Percentiles rank a stretch among this genome's conserved stretches.
These are phyloP conservation scores for Tricholomella constricta DNA, from an alignment of 768 basidiomycete species.

Conservation along the genomic window DNA sequence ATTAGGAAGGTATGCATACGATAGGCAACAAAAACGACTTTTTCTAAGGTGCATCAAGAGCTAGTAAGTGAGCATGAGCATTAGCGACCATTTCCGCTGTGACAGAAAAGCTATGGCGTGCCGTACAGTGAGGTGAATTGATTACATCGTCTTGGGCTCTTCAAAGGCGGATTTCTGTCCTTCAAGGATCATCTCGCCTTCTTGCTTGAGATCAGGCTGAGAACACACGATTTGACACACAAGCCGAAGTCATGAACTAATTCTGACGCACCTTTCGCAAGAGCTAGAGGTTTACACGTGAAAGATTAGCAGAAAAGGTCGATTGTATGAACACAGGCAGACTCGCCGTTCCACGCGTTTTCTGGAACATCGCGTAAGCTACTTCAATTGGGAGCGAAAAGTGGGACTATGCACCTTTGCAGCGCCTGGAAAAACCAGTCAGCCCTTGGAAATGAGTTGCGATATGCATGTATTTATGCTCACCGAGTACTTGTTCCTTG, in stretches of 20 bases:
- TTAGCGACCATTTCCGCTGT: no score
- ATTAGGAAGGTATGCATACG: no score
- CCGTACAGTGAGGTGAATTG: no score
- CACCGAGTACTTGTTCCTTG: slow-evolving; percentile 62
- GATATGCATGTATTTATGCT: slow-evolving; percentile 10
- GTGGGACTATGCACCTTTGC: slow-evolving; percentile 29
- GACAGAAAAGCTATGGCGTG: no score
- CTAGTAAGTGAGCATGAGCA: no score
- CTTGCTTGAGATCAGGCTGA: slow-evolving; percentile 47
- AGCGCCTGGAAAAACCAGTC: slow-evolving; percentile 22
- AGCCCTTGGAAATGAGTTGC: background rate
- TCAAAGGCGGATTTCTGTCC: slow-evolving; percentile 44
- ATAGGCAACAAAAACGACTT: no score
- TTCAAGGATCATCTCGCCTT: slow-evolving; percentile 54
- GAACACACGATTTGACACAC: background rate
- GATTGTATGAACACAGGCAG: background rate
- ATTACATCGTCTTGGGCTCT: background rate
- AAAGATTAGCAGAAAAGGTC: background rate
- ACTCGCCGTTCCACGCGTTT: slow-evolving; percentile 46
- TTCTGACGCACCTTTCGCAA: slow-evolving; percentile 29
- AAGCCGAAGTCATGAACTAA: no score
- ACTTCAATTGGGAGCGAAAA: no score
- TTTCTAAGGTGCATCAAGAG: no score
- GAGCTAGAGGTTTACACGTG: slow-evolving; percentile 25
- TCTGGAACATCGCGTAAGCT: slow-evolving; percentile 23